Percentiles rank a stretch among this genome's conserved stretches.
phyloP scores from a whole-genome alignment of 805 yeast genomes.

The Yarrowia keelungensis region DNA sequence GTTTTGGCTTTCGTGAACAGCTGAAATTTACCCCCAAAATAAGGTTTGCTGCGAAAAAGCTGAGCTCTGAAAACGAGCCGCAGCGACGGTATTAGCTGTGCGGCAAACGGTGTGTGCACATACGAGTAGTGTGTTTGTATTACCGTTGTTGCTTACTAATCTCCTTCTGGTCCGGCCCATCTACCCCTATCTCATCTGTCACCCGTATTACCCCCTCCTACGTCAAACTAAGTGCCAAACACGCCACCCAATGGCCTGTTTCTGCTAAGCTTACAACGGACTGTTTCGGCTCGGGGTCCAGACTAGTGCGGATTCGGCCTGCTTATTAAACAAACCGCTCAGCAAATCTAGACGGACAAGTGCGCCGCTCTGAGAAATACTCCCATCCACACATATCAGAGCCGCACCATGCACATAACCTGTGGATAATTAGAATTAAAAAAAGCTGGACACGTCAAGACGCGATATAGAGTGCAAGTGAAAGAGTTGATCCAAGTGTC shows the following conservation, averaged over 20 bases:
- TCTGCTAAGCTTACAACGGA: conserved; percentile 15
- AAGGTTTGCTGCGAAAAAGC: conserved; percentile 12
- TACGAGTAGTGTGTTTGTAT: too few relatives aligned
- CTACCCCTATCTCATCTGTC: background rate
- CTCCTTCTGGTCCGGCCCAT: too few relatives aligned
- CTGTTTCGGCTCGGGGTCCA: background rate
- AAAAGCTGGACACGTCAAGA: too few relatives aligned
- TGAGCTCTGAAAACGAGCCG: background rate
- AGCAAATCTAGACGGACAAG: background rate
- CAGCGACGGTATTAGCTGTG: background rate
- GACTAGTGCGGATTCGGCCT: background rate
- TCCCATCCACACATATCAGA: too few relatives aligned
- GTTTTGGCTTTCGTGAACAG: conserved; percentile 12
- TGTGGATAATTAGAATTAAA: too few relatives aligned
- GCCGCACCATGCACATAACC: too few relatives aligned
- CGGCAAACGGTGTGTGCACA: too few relatives aligned
- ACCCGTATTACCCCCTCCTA: conserved; percentile 4
- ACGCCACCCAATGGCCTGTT: conserved; percentile 34
- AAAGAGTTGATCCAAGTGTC: too few relatives aligned
- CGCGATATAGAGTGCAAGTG: too few relatives aligned
- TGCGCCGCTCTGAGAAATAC: too few relatives aligned
- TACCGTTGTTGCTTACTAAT: too few relatives aligned
- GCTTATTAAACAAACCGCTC: background rate
- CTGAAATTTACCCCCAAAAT: conserved; percentile 8
- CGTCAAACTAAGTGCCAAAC: background rate